phyloP scores from a whole-genome alignment of 129 eudicot genomes.

The Ambrosia trifida region DNA sequence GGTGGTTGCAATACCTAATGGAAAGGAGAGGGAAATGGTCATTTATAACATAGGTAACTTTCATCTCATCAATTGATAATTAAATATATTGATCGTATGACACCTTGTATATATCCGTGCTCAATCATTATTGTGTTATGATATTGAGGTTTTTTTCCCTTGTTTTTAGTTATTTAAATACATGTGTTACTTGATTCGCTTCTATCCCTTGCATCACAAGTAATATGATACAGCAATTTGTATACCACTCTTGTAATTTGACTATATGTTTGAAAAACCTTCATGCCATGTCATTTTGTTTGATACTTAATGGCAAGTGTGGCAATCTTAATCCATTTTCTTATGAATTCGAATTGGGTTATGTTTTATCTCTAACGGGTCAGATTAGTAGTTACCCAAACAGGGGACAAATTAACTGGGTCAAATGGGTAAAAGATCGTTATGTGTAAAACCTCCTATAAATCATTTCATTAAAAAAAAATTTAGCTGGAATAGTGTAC shows the following conservation, averaged over 20 bases:
- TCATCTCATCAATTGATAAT: slow-evolving; percentile 11
- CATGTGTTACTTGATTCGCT: not conserved
- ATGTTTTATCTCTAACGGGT: not conserved
- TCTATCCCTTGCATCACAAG: not conserved
- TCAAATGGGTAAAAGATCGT: not conserved
- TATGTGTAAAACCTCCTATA: not conserved
- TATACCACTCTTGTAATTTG: slow-evolving; percentile 1
- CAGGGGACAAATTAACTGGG: not conserved
- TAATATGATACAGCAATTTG: not conserved
- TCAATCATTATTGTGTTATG: not conserved
- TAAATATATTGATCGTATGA: not conserved
- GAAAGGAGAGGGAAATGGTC: slow-evolving; percentile 61
- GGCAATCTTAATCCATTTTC: not conserved
- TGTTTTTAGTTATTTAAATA: too few species aligned
- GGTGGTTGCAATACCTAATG: slow-evolving; percentile 70
- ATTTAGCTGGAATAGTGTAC: not conserved
- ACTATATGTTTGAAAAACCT: not conserved
- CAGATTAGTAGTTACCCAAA: not conserved
- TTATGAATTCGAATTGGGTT: not conserved
- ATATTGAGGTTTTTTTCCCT: not conserved
- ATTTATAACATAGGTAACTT: slow-evolving; percentile 77
- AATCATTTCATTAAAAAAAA: not conserved
- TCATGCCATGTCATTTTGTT: not conserved
- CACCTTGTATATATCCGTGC: not conserved
- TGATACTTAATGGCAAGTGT: not conserved